Evolutionary conservation across 2,329 filamentous ascomycete species (phyloP), one percentile per base, ranked within the genome.

Genomic region (Clarireedia monteithiana): DNA sequence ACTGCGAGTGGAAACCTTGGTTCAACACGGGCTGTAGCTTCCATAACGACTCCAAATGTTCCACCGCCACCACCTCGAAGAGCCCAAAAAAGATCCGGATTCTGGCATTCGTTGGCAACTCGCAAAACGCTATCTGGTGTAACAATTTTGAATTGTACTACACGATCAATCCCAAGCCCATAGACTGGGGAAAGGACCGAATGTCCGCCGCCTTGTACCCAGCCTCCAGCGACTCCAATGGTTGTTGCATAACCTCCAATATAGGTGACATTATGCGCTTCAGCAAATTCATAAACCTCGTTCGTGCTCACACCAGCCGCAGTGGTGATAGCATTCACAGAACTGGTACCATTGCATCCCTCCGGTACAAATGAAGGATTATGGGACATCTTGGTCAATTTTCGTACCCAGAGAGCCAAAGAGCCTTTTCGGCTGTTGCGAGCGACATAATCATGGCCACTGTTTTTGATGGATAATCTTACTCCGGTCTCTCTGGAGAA

Each of bases 191-290:
- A 75, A 53, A 84, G 62, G 2, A 78, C 78, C 10, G 75, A 77
- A 65, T 83, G 78, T 0, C 81, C 81, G 45, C 78, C 80, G 12
- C 77, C 79, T 42, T 74, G 63, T 10, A 71, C 68, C 61, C 73
- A 77, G 5, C 75, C 75, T 26, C 77, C 78, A 6, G 71, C 70
- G 45, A 79, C 70, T 24, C 80, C 80, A 10, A 84, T 78, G 2
- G 74, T 77, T 59, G 64, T 36, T 30, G 55, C 48, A 47, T 62
- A 61, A 12, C 45, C 62, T 5, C 58, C 54, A 24, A 66, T 56
- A 26, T 64, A 60, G n/a, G 64, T 66, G 5, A 67, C 63, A 20
- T 64, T 68, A 12, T 60, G 53, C 9, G 58, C 56, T 5, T 66
- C 49, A 4, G 67, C 65, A 54, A 67, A 68, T 20, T 59, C 55